Evolutionary conservation across 345 rosid genomes (phyloP).

Genomic region (Gossypium sturtianum): DNA sequence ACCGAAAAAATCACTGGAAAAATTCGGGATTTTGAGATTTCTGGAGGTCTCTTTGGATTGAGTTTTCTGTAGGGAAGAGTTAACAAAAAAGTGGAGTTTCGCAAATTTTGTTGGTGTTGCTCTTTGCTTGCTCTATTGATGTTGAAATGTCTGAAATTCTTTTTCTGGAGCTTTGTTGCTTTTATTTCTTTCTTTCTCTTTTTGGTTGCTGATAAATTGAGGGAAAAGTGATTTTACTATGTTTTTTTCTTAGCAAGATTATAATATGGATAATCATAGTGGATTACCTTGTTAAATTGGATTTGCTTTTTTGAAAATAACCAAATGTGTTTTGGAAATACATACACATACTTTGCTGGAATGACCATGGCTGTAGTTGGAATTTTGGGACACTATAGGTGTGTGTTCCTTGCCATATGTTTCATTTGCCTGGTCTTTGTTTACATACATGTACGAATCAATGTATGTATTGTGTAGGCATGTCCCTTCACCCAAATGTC

Average conservation of each 20-base stretch:
- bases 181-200: background rate
- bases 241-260: background rate
- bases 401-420: too few relatives aligned
- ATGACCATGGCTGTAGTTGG: too few relatives aligned
- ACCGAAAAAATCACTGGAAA: background rate
- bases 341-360: too few relatives aligned
- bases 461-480: too few relatives aligned
- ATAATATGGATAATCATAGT: too few relatives aligned
- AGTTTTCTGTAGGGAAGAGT: background rate
- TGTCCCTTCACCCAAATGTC: too few relatives aligned
- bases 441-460: too few relatives aligned
- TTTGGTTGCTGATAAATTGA: slow-evolving; percentile 14
- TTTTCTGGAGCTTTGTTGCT: background rate
- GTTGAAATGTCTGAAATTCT: background rate
- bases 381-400: too few relatives aligned
- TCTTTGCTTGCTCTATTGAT: background rate
- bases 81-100: background rate
- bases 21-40: background rate
- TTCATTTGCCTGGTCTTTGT: too few relatives aligned
- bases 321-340: too few relatives aligned
- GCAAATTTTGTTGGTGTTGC: background rate
- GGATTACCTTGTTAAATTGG: too few relatives aligned
- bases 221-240: slow-evolving; percentile 2
- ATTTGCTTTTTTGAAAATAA: too few relatives aligned
- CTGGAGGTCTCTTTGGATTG: background rate